Conservation (phyloP, 768 basidiomycete genomes). For the Termitomyces sp. region DNA sequence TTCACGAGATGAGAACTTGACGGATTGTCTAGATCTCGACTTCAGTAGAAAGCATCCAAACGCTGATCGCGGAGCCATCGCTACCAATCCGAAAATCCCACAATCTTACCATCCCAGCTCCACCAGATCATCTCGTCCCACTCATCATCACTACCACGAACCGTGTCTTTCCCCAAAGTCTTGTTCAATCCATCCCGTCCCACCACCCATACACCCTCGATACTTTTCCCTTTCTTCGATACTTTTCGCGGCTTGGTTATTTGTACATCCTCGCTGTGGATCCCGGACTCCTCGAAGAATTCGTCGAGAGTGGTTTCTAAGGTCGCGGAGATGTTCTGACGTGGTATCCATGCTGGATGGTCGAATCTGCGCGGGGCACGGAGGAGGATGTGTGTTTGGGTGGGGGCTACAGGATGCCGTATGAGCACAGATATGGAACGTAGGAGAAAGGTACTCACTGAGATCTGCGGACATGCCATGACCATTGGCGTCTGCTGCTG, state of each 20-base stretch:
- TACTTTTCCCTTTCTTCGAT: slow-evolving; percentile 22
- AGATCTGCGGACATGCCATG: slow-evolving; percentile 27
- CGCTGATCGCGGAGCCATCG: background rate
- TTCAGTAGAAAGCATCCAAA: background rate
- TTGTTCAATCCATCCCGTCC: slow-evolving; percentile 21
- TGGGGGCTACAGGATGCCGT: slow-evolving; percentile 29
- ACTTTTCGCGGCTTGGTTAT: background rate
- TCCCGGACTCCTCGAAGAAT: slow-evolving; percentile 35
- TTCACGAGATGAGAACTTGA: background rate
- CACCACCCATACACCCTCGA: slow-evolving; percentile 50
- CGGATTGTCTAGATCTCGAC: background rate
- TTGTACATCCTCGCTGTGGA: background rate
- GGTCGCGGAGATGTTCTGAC: slow-evolving; percentile 35
- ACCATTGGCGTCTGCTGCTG: slow-evolving; percentile 24
- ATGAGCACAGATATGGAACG: background rate
- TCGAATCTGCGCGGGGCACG: slow-evolving; percentile 44
- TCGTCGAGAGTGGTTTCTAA: slow-evolving; percentile 37
- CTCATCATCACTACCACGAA: slow-evolving; percentile 25
- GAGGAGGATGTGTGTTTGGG: slow-evolving; percentile 43
- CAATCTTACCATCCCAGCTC: slow-evolving; percentile 57
- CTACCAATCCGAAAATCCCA: slow-evolving; percentile 50
- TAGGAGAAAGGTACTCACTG: slow-evolving; percentile 15
- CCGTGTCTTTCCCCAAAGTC: slow-evolving; percentile 6
- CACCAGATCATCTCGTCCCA: slow-evolving; percentile 58
- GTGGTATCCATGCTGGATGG: slow-evolving; percentile 45